Evolutionary conservation across 805 yeast genomes (phyloP).

Genomic region (Brettanomyces nanus): DNA sequence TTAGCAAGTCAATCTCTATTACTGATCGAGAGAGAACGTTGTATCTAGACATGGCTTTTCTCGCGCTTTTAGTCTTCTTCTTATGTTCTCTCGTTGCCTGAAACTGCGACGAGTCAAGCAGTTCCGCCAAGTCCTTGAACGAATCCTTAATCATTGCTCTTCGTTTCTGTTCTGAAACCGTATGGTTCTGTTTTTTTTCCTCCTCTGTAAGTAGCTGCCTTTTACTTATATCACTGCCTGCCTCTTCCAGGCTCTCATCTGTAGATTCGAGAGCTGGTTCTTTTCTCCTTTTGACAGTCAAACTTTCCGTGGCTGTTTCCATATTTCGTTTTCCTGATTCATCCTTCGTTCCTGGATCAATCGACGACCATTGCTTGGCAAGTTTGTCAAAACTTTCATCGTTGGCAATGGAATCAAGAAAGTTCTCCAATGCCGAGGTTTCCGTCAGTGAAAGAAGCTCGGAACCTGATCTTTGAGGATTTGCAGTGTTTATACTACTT

Average conservation of each 20-base stretch:
- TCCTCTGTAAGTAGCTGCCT: constrained; percentile 17
- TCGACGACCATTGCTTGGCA: constrained; percentile 26
- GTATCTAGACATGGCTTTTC: constrained; percentile 18
- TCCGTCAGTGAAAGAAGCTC: constrained; percentile 28
- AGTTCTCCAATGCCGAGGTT: constrained; percentile 26
- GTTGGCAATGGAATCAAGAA: constrained; percentile 29
- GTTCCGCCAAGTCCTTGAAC: constrained; percentile 25
- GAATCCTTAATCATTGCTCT: constrained; percentile 29
- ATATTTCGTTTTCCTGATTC: not conserved
- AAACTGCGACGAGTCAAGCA: constrained; percentile 12
- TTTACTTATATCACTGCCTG: not conserved
- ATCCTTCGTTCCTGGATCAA: constrained; percentile 19
- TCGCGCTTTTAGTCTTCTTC: constrained; percentile 5
- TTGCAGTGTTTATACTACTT: too few species aligned
- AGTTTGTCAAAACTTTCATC: constrained; percentile 21
- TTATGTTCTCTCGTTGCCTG: constrained; percentile 7
- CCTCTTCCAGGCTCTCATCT: not conserved
- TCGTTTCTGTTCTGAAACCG: constrained; percentile 31
- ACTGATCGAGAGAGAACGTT: constrained; percentile 21
- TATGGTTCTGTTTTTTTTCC: constrained; percentile 29
- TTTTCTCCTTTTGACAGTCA: not conserved
- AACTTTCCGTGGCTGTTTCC: not conserved
- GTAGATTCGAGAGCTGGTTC: not conserved
- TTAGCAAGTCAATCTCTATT: constrained; percentile 21
- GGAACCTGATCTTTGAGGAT: not conserved